Percentiles rank a stretch among this genome's conserved stretches.
Evolutionary conservation across 2,329 filamentous ascomycete species (phyloP).

Genomic region (Calonectria pteridis): DNA sequence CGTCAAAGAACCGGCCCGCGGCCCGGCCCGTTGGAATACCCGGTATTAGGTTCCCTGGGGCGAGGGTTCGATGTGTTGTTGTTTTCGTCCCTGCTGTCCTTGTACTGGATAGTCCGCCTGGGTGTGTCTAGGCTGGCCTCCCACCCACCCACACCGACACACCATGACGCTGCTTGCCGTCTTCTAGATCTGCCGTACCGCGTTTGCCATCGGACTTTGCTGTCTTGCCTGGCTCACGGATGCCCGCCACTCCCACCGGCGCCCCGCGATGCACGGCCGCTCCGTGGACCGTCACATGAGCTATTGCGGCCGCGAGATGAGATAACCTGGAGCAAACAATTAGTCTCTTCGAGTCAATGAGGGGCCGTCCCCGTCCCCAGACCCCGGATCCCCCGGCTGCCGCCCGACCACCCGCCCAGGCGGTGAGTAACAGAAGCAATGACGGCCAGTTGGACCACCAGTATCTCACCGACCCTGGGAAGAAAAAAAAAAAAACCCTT

Average conservation of each 20-base stretch:
- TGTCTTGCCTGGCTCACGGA: slow-evolving; percentile 22
- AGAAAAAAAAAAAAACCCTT: slow-evolving; percentile 12
- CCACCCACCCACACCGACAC: slow-evolving; percentile 39
- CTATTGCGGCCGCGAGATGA: slow-evolving; percentile 38
- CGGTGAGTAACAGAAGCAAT: slow-evolving; percentile 44
- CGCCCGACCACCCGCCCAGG: slow-evolving; percentile 36
- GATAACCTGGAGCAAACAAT: slow-evolving; percentile 33
- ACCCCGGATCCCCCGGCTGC: slow-evolving; percentile 36
- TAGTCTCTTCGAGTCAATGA: slow-evolving; percentile 20
- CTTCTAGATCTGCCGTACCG: slow-evolving; percentile 25
- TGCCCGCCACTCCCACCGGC: slow-evolving; percentile 24
- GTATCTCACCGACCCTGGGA: slow-evolving; percentile 37
- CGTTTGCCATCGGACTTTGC: slow-evolving; percentile 21
- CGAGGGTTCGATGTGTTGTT: slow-evolving; percentile 5
- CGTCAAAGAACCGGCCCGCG: slow-evolving; percentile 36
- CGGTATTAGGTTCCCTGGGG: slow-evolving; percentile 29
- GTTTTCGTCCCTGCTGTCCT: not conserved
- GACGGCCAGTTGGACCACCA: slow-evolving; percentile 25
- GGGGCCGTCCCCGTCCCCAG: slow-evolving; percentile 30
- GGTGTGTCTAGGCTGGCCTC: not conserved
- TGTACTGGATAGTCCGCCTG: not conserved
- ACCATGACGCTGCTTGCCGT: slow-evolving; percentile 16
- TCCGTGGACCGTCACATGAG: slow-evolving; percentile 44
- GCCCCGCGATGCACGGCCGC: slow-evolving; percentile 35
- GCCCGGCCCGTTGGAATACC: slow-evolving; percentile 44